Evolutionary conservation across 2,329 filamentous ascomycete species (phyloP).

Genomic region (Colletotrichum salicis): DNA sequence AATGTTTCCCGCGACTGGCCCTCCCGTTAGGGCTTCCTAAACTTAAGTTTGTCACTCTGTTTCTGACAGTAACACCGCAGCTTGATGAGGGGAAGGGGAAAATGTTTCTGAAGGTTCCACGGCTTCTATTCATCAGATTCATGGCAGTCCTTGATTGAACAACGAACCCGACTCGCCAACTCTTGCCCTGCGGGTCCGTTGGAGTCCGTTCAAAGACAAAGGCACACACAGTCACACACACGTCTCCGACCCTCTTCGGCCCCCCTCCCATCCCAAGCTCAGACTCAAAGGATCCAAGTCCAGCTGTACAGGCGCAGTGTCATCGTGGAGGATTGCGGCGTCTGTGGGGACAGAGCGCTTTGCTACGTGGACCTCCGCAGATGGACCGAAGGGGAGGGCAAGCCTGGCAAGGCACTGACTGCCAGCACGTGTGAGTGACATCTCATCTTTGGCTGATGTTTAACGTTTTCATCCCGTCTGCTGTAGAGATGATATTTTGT

Average conservation of each 20-base stretch:
- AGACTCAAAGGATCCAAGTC: slow-evolving; percentile 3
- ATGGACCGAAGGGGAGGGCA: slow-evolving; percentile 22
- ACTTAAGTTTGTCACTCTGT: slow-evolving; percentile 15
- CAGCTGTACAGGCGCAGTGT: slow-evolving; percentile 1
- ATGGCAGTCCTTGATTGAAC: slow-evolving; percentile 30
- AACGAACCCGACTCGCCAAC: slow-evolving; percentile 11
- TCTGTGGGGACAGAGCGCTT: slow-evolving; percentile 23
- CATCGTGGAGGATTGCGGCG: slow-evolving; percentile 16
- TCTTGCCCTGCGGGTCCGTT: slow-evolving; percentile 10
- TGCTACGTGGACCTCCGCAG: slow-evolving; percentile 28
- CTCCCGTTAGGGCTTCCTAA: slow-evolving; percentile 4
- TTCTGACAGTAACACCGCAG: slow-evolving; percentile 17
- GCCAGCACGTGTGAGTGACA: slow-evolving; percentile 18
- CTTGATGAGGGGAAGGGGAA: neutral
- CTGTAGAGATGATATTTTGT: slow-evolving; percentile 14
- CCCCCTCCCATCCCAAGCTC: neutral
- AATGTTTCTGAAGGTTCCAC: slow-evolving; percentile 23
- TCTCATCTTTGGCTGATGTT: slow-evolving; percentile 24
- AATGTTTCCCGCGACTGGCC: neutral
- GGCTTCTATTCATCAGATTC: slow-evolving; percentile 27
- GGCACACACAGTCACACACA: neutral
- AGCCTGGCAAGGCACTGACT: neutral
- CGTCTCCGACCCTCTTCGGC: neutral
- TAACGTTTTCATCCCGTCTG: slow-evolving; percentile 19
- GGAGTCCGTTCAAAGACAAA: neutral